Evolutionary conservation across 1,139 yeast species (phyloP).

Genomic region (Yamadazyma trypodendri): DNA sequence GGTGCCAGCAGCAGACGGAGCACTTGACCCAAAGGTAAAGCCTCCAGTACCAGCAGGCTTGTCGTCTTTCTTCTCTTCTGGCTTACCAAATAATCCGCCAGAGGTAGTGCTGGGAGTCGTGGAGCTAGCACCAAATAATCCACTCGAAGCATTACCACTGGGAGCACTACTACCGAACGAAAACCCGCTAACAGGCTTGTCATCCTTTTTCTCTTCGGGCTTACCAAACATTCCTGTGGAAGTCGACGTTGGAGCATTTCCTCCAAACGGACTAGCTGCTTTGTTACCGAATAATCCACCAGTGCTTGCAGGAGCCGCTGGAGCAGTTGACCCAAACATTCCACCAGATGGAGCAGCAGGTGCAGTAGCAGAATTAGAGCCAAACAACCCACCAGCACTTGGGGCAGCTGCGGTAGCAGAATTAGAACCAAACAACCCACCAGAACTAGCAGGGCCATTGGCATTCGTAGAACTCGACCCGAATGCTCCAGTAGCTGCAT

Average conservation of each 20-base stretch:
- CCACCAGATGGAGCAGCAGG: conserved; percentile 13
- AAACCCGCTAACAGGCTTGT: conserved; percentile 17
- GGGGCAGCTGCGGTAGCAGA: conserved; percentile 1
- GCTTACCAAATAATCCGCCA: conserved; percentile 6
- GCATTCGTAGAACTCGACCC: neutral
- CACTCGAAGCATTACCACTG: conserved; percentile 11
- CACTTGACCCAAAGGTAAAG: conserved; percentile 10
- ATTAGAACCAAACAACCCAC: neutral
- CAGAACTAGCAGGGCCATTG: neutral
- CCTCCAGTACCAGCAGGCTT: conserved; percentile 12
- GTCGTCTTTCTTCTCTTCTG: conserved; percentile 17
- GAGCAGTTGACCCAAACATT: conserved; percentile 13
- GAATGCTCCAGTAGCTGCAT: conserved; percentile 7
- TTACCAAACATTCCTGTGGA: conserved; percentile 9
- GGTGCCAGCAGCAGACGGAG: conserved; percentile 7
- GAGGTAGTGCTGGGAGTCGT: conserved; percentile 2
- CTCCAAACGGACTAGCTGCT: conserved; percentile 1
- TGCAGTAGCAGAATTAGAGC: conserved; percentile 7
- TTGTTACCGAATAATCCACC: conserved; percentile 15
- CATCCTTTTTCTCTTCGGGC: conserved; percentile 14
- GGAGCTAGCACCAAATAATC: conserved; percentile 17
- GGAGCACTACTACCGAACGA: conserved; percentile 14
- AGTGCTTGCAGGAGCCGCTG: neutral
- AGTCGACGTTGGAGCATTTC: conserved; percentile 20
- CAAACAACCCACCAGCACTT: conserved; percentile 13